phyloP scores from a whole-genome alignment of 106 monocot species.

The Acorus calamus region DNA sequence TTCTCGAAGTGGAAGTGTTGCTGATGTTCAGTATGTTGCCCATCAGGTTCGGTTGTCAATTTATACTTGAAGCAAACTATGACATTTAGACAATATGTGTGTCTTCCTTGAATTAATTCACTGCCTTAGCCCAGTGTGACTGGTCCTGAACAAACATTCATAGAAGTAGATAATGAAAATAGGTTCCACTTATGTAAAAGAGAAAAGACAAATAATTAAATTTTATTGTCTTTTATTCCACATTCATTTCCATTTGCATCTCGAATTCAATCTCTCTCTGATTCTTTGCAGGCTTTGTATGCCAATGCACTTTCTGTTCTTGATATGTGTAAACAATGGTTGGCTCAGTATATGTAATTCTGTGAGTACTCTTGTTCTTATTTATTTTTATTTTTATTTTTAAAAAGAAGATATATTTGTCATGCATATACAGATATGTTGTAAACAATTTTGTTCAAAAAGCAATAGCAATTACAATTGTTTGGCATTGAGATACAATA shows the following conservation, averaged over 20 bases:
- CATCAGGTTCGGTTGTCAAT: conserved; percentile 54
- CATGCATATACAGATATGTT: background rate
- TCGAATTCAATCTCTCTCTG: background rate
- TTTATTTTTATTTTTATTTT: background rate
- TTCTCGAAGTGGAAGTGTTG: conserved; percentile 84
- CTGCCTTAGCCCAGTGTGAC: too few species aligned
- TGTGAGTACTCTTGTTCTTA: background rate
- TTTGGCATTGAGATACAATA: too few species aligned
- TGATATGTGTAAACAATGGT: conserved; percentile 96
- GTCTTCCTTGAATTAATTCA: too few species aligned
- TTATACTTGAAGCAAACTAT: too few species aligned
- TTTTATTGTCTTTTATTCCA: too few species aligned
- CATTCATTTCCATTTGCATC: too few species aligned
- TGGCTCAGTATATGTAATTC: conserved; percentile 58
- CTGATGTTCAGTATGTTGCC: conserved; percentile 98
- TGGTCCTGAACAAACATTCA: too few species aligned
- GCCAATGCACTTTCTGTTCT: conserved; percentile 76
- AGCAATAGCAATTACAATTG: too few species aligned
- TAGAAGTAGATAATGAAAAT: too few species aligned
- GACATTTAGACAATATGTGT: too few species aligned
- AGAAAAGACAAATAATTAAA: too few species aligned
- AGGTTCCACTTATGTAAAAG: too few species aligned
- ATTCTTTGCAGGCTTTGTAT: conserved; percentile 53
- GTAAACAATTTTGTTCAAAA: background rate
- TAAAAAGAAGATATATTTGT: background rate